These are phyloP conservation scores for Cercospora citrullina DNA, from an alignment of 2,329 filamentous ascomycete species.

Conservation along the genomic window DNA sequence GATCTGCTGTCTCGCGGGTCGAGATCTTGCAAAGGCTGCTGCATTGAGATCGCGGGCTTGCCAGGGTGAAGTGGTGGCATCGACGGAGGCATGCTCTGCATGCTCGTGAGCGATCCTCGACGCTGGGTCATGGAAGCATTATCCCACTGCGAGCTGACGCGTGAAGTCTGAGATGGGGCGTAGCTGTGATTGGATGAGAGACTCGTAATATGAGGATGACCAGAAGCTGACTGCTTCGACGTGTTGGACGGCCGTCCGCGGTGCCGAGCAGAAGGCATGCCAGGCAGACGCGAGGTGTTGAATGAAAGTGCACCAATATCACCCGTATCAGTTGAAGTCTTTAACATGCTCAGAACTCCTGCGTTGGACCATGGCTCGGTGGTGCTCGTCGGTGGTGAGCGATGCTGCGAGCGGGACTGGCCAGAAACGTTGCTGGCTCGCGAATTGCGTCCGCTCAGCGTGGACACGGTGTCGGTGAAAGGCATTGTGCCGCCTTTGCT, in stretches of 20 bases:
- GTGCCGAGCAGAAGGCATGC: slow-evolving; percentile 40
- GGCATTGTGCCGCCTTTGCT: slow-evolving; percentile 45
- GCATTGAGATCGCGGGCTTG: slow-evolving; percentile 27
- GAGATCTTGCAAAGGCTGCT: slow-evolving; percentile 27
- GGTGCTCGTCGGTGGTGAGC: slow-evolving; percentile 35
- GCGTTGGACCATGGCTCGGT: slow-evolving; percentile 40
- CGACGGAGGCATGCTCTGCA: slow-evolving; percentile 46
- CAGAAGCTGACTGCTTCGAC: slow-evolving; percentile 40
- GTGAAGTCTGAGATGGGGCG: slow-evolving; percentile 45
- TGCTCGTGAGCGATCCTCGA: slow-evolving; percentile 44
- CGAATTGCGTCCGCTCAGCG: slow-evolving; percentile 50
- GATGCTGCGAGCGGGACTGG: slow-evolving; percentile 32
- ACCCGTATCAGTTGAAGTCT: slow-evolving; percentile 52
- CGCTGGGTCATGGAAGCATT: slow-evolving; percentile 42
- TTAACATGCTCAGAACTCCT: slow-evolving; percentile 53
- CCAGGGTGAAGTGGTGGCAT: slow-evolving; percentile 33
- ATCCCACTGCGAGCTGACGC: slow-evolving; percentile 43
- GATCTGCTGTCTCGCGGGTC: slow-evolving; percentile 44
- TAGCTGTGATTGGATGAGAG: slow-evolving; percentile 37
- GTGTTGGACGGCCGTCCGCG: slow-evolving; percentile 40
- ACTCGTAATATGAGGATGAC: slow-evolving; percentile 29
- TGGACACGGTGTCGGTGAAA: slow-evolving; percentile 47
- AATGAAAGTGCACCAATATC: slow-evolving; percentile 46
- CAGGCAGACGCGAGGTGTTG: slow-evolving; percentile 42
- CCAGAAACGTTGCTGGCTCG: slow-evolving; percentile 49